Percentiles rank a stretch among this genome's conserved stretches.
phyloP scores from a whole-genome alignment of 225 moss, liverwort and hornwort species.

The Lunularia cruciata region DNA sequence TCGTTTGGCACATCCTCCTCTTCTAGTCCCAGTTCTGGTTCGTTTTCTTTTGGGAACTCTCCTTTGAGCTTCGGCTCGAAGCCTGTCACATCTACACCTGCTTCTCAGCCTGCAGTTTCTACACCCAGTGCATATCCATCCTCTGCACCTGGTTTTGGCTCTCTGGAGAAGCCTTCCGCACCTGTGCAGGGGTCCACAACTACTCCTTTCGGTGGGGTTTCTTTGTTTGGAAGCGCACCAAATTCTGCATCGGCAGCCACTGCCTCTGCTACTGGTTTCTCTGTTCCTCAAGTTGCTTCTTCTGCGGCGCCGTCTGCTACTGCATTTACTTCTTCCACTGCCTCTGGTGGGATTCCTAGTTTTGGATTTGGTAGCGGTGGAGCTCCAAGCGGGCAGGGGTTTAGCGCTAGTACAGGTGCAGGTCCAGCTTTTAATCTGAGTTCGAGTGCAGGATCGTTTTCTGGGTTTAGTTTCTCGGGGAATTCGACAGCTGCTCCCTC shows the following conservation, averaged over 20 bases:
- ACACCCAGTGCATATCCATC: slow-evolving; percentile 14
- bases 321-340: slow-evolving; percentile 13
- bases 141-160: slow-evolving; percentile 25
- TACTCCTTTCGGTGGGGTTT: slow-evolving; percentile 12
- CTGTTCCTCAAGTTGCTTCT: slow-evolving; percentile 20
- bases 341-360: slow-evolving; percentile 16
- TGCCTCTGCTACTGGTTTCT: neutral
- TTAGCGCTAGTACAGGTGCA: slow-evolving; percentile 19
- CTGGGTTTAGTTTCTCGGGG: slow-evolving; percentile 46
- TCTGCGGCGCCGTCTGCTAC: slow-evolving; percentile 21
- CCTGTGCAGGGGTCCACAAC: slow-evolving; percentile 22
- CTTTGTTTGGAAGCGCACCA: slow-evolving; percentile 29
- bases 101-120: slow-evolving; percentile 20
- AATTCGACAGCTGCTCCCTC: slow-evolving; percentile 23
- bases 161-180: slow-evolving; percentile 10
- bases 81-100: slow-evolving; percentile 19
- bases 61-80: slow-evolving; percentile 37
- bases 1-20: slow-evolving; percentile 22
- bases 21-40: slow-evolving; percentile 26
- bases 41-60: slow-evolving; percentile 41
- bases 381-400: slow-evolving; percentile 15
- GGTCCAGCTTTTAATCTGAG: neutral
- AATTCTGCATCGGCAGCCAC: slow-evolving; percentile 44
- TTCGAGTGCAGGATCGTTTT: slow-evolving; percentile 32
- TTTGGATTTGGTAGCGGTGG: slow-evolving; percentile 35